phyloP scores from a whole-genome alignment of 2,329 filamentous ascomycete species.

The Chalaropsis ovoidea region DNA sequence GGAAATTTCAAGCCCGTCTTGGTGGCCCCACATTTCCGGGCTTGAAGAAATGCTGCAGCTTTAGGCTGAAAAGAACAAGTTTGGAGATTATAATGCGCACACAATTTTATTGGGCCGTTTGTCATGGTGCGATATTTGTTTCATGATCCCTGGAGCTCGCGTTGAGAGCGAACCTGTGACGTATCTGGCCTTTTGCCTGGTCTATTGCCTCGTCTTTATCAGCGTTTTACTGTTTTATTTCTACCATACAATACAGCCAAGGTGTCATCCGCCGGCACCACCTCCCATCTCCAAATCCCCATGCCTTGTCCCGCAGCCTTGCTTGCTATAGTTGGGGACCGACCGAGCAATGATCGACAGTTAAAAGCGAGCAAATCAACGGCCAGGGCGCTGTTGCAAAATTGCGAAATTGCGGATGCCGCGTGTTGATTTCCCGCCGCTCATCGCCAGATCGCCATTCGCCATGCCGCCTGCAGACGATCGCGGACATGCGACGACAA shows the following conservation, averaged over 20 bases:
- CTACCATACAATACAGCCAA: background rate
- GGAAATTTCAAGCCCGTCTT: background rate
- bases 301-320: background rate
- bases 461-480: background rate
- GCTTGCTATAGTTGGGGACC: conserved; percentile 7
- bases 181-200: background rate
- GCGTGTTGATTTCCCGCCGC: background rate
- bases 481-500: background rate
- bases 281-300: conserved; percentile 6
- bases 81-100: background rate
- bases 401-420: background rate
- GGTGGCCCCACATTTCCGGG: background rate
- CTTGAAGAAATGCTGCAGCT: background rate
- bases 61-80: background rate
- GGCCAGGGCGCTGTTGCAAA: background rate
- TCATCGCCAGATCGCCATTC: conserved; percentile 1
- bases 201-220: background rate
- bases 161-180: background rate
- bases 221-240: background rate
- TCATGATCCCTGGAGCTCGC: background rate
- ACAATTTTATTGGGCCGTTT: background rate
- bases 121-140: background rate
- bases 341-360: background rate
- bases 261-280: conserved; percentile 9
- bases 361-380: conserved; percentile 16